A percentile compares a stretch with the other conserved stretches of the same genome.
Evolutionary conservation across 495 filamentous ascomycete species (phyloP).

Genomic region (Penicillium coprophilum): DNA sequence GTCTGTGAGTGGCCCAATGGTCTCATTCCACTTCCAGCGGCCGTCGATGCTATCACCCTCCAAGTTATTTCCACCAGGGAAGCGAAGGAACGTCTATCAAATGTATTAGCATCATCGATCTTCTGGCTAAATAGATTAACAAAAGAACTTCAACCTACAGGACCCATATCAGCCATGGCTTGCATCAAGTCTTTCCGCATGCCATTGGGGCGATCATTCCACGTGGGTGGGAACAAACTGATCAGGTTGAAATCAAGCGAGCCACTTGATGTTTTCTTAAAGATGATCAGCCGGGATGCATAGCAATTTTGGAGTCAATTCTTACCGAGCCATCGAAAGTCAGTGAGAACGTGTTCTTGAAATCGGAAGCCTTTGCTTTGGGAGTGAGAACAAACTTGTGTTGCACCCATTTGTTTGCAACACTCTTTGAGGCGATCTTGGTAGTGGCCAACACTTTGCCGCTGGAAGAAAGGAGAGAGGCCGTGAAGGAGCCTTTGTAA

Average conservation of each 20-base stretch:
- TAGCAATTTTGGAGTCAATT: not conserved
- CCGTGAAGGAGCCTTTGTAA: constrained; percentile 33
- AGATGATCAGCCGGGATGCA: not conserved
- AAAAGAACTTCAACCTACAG: constrained; percentile 19
- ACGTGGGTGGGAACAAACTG: constrained; percentile 68
- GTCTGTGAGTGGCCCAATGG: constrained; percentile 61
- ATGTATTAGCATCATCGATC: not conserved
- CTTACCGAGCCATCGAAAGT: constrained; percentile 54
- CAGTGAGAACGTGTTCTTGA: constrained; percentile 64
- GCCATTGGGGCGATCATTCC: constrained; percentile 56
- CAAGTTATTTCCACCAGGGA: constrained; percentile 67
- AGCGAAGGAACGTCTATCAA: constrained; percentile 57
- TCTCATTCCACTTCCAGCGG: constrained; percentile 69
- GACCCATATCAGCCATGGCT: constrained; percentile 50
- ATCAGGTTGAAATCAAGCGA: constrained; percentile 67
- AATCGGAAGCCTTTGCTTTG: constrained; percentile 47
- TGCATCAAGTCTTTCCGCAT: constrained; percentile 60
- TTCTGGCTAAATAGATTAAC: too few relatives aligned
- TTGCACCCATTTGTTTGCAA: constrained; percentile 30
- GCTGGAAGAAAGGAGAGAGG: constrained; percentile 31
- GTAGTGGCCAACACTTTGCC: constrained; percentile 33
- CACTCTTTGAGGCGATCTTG: constrained; percentile 30
- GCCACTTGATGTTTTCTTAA: constrained; percentile 39
- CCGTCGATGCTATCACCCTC: constrained; percentile 53
- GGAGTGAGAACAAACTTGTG: constrained; percentile 38